Conservation (phyloP, 2,329 filamentous ascomycete species). For the Cladosporium sp. region DNA sequence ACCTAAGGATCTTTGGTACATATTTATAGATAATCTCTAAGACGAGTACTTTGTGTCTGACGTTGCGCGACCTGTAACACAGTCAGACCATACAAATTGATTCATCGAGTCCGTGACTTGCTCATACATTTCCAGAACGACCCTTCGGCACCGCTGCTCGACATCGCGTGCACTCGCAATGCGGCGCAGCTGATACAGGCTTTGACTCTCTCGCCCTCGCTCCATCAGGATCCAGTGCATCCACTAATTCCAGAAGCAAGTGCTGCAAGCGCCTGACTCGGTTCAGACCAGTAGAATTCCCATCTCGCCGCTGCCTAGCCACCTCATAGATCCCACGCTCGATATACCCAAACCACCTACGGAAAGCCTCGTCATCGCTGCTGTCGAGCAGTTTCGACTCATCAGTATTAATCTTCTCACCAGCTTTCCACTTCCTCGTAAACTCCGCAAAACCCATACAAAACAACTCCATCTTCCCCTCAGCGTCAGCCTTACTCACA, state of each 20-base stretch:
- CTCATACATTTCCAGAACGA: background rate
- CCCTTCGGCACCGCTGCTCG: background rate
- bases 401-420: background rate
- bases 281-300: background rate
- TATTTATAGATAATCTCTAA: background rate
- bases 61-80: background rate
- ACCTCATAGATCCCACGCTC: background rate
- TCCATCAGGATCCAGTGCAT: background rate
- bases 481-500: background rate
- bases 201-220: background rate
- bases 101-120: no score
- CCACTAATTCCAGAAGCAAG: background rate
- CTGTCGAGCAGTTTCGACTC: background rate
- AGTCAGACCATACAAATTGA: no score
- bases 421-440: constrained; percentile 3
- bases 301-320: background rate
- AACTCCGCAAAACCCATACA: constrained; percentile 7
- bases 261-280: constrained; percentile 6
- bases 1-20: no score
- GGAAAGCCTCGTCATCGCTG: background rate
- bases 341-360: background rate
- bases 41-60: background rate
- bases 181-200: background rate
- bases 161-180: background rate
- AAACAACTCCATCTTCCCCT: background rate